Percentiles rank a stretch among this genome's conserved stretches.
phyloP scores from a whole-genome alignment of 495 filamentous ascomycete species.

The Penicillium bovifimosum region DNA sequence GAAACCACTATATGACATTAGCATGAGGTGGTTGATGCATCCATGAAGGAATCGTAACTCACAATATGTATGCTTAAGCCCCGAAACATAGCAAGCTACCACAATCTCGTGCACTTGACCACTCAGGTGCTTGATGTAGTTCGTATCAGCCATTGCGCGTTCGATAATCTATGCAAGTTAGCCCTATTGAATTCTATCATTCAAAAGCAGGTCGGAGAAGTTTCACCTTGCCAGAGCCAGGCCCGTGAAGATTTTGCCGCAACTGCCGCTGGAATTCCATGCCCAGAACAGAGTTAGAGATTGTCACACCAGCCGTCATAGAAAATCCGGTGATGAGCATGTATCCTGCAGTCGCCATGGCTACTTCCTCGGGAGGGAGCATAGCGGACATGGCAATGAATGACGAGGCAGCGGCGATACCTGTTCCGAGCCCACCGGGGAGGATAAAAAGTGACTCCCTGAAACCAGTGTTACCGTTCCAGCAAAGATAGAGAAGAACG shows the following conservation, averaged over 20 bases:
- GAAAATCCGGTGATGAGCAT: constrained; percentile 48
- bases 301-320: constrained; percentile 48
- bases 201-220: not conserved
- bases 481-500: constrained; percentile 49
- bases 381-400: constrained; percentile 55
- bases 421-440: constrained; percentile 52
- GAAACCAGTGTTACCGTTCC: constrained; percentile 57
- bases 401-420: constrained; percentile 45
- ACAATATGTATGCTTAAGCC: constrained; percentile 36
- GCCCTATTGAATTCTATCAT: not conserved
- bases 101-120: constrained; percentile 32
- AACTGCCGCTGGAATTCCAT: constrained; percentile 30
- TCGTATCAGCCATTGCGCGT: constrained; percentile 31
- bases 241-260: constrained; percentile 22
- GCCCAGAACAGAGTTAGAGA: constrained; percentile 40
- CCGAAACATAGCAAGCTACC: constrained; percentile 29
- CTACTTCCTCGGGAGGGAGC: constrained; percentile 46
- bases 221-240: constrained; percentile 24
- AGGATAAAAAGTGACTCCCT: constrained; percentile 60
- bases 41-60: constrained; percentile 1
- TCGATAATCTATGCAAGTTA: constrained; percentile 28
- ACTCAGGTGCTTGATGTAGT: constrained; percentile 30
- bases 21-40: not conserved
- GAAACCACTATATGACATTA: constrained; percentile 23
- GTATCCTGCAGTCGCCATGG: constrained; percentile 51